Evolutionary conservation across 192 early-diverging fungal species (phyloP).

Genomic region (Piromyces finnis): DNA sequence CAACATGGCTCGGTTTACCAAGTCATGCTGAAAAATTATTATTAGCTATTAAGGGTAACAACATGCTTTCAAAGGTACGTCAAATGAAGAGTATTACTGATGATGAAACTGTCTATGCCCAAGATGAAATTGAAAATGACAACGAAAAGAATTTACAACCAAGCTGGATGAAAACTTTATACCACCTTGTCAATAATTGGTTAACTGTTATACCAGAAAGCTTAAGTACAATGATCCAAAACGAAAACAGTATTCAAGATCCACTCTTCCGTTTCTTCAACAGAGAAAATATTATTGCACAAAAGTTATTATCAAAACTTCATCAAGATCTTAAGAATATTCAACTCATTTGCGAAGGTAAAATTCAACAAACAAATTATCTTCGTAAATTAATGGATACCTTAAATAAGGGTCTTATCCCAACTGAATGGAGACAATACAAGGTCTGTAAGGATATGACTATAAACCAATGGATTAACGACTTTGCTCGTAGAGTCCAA

Average conservation of each 20-base stretch:
- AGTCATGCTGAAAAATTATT: conserved; percentile 81
- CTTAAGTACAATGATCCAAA: conserved; percentile 7
- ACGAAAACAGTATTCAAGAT: conserved; percentile 19
- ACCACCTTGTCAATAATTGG: conserved; percentile 33
- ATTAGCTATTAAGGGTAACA: conserved; percentile 62
- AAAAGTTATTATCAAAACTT: conserved; percentile 34
- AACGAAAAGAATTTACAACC: conserved; percentile 24
- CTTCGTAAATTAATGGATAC: conserved; percentile 47
- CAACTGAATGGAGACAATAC: conserved; percentile 48
- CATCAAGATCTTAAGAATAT: conserved; percentile 49
- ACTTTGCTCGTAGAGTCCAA: conserved; percentile 48
- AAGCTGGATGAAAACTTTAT: conserved; percentile 55
- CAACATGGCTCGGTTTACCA: conserved; percentile 92
- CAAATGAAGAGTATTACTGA: conserved; percentile 61
- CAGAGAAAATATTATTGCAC: conserved; percentile 51
- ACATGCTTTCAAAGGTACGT: conserved; percentile 65
- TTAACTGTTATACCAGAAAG: conserved; percentile 26
- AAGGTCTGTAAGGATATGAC: conserved; percentile 36
- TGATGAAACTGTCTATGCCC: conserved; percentile 27
- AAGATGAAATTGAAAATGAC: conserved; percentile 5
- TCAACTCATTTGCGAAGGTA: conserved; percentile 47
- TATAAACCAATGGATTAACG: conserved; percentile 49
- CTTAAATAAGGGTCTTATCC: conserved; percentile 48
- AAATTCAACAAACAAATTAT: conserved; percentile 75
- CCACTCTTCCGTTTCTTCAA: conserved; percentile 72